These are phyloP conservation scores for Chamaecyparis obtusa DNA, from an alignment of 75 land plant genomes.

Conservation along the genomic window DNA sequence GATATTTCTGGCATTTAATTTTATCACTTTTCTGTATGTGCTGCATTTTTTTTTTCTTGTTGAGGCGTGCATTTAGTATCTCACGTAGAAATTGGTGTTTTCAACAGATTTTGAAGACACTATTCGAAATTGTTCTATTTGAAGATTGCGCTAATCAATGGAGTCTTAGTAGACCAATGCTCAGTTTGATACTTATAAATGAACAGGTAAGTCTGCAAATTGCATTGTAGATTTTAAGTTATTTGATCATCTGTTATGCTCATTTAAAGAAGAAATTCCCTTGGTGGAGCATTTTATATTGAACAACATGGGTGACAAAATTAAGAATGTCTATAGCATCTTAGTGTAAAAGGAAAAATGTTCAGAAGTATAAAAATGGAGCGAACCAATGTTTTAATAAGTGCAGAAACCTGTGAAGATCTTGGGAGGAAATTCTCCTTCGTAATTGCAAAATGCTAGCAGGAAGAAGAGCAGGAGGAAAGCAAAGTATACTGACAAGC, in stretches of 20 bases:
- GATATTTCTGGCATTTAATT: not conserved
- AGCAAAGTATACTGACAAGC: not conserved
- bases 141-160: constrained; percentile 92
- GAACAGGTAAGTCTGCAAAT: constrained; percentile 66
- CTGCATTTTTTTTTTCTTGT: not conserved
- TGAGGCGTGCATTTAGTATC: not conserved
- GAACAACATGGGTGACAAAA: too few relatives aligned
- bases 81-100: not conserved
- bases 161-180: constrained; percentile 96
- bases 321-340: too few relatives aligned
- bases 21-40: not conserved
- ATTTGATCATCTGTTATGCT: not conserved
- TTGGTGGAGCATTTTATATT: not conserved
- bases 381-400: too few relatives aligned
- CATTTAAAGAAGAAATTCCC: not conserved
- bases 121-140: constrained; percentile 87
- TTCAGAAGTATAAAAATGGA: too few relatives aligned
- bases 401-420: too few relatives aligned
- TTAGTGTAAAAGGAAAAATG: too few relatives aligned
- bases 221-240: not conserved
- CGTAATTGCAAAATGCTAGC: not conserved
- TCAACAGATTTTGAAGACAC: constrained; percentile 78
- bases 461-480: not conserved
- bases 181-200: constrained; percentile 82
- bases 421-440: not conserved